phyloP scores from a whole-genome alignment of 2,329 filamentous ascomycete species.

The Tolypocladium tundrense region DNA sequence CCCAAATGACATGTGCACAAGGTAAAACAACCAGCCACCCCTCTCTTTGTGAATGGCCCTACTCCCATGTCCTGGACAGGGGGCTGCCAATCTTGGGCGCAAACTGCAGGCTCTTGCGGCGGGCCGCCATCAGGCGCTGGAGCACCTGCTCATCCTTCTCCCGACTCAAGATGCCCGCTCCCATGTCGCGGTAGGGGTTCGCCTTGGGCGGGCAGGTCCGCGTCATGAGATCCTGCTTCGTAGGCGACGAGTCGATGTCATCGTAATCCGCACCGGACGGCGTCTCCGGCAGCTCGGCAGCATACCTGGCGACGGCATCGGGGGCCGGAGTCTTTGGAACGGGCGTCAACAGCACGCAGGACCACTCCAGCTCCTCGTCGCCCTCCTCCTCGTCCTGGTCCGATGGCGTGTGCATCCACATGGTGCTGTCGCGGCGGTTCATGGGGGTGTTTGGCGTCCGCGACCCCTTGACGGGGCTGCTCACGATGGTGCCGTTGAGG shows the following conservation, averaged over 20 bases:
- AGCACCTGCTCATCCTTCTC: conserved; percentile 48
- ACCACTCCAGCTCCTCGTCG: conserved; percentile 29
- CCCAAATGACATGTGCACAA: not conserved
- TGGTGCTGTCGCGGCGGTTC: conserved; percentile 42
- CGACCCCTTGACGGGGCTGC: conserved; percentile 24
- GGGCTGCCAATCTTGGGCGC: conserved; percentile 68
- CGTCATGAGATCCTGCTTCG: conserved; percentile 29
- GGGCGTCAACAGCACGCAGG: conserved; percentile 38
- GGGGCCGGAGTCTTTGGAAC: conserved; percentile 50
- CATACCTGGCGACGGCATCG: conserved; percentile 42
- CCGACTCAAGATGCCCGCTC: conserved; percentile 32
- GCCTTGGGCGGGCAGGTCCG: conserved; percentile 47
- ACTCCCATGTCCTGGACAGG: conserved; percentile 47
- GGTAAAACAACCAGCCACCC: not conserved
- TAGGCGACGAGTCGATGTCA: conserved; percentile 20
- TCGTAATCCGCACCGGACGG: conserved; percentile 26
- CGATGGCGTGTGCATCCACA: conserved; percentile 46
- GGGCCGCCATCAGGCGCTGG: conserved; percentile 57
- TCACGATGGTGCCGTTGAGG: conserved; percentile 53
- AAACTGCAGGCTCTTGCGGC: conserved; percentile 69
- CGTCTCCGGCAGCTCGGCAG: conserved; percentile 37
- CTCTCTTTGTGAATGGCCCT: not conserved
- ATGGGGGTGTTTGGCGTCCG: conserved; percentile 36
- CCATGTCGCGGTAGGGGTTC: conserved; percentile 25
- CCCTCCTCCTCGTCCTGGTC: conserved; percentile 28